phyloP scores from a whole-genome alignment of 1,284 basidiomycete genomes.

The Ceratobasidium sp. region DNA sequence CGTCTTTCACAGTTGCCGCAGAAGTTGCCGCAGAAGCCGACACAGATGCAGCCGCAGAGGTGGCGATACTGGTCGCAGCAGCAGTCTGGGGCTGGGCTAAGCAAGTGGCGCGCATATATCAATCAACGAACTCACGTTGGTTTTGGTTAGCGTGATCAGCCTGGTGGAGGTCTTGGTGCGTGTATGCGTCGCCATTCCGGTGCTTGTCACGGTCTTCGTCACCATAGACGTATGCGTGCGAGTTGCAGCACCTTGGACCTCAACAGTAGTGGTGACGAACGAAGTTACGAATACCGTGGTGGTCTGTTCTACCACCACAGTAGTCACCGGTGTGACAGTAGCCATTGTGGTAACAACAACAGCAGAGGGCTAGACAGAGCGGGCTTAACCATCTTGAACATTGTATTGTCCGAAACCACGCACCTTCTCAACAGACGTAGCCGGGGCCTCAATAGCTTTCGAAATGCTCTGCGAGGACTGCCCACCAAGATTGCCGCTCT shows the following conservation, averaged over 20 bases:
- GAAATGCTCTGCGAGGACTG: slow-evolving; percentile 2
- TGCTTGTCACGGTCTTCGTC: slow-evolving; percentile 35
- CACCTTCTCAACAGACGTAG: slow-evolving; percentile 11
- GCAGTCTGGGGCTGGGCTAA: background rate
- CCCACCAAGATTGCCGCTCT: slow-evolving; percentile 24
- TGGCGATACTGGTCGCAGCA: background rate
- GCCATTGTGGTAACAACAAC: slow-evolving; percentile 34
- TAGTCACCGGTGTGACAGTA: slow-evolving; percentile 32
- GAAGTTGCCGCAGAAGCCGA: too few relatives aligned
- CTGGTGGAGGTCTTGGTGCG: slow-evolving; percentile 37
- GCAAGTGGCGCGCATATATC: background rate
- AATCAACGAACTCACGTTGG: slow-evolving; percentile 24
- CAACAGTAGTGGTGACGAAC: slow-evolving; percentile 35
- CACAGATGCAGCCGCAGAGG: too few relatives aligned
- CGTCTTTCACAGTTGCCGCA: slow-evolving; percentile 5
- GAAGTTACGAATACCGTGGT: slow-evolving; percentile 33
- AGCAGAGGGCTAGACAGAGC: background rate
- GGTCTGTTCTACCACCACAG: slow-evolving; percentile 36
- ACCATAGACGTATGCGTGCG: slow-evolving; percentile 32
- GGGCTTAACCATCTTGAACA: background rate
- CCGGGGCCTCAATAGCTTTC: slow-evolving; percentile 2
- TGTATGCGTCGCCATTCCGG: slow-evolving; percentile 45
- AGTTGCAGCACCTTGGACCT: slow-evolving; percentile 24
- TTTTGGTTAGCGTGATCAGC: slow-evolving; percentile 26
- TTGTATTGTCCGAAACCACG: background rate